Evolutionary conservation across 495 filamentous ascomycete genomes (phyloP).

Genomic region (Penicillium desertorum): DNA sequence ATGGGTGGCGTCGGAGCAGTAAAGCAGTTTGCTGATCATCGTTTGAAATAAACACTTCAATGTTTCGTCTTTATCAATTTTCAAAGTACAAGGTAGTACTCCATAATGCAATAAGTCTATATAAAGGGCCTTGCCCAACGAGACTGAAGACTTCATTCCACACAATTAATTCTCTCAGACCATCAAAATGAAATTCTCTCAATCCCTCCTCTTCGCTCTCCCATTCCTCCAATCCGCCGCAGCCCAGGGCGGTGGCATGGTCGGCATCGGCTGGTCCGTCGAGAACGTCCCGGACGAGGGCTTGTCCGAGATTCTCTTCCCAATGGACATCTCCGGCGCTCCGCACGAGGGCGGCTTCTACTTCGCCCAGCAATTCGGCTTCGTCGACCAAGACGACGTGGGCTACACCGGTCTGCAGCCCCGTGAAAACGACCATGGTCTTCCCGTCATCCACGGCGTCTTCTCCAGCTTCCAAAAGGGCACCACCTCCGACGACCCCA

Average conservation of each 20-base stretch:
- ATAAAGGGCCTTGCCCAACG: not conserved
- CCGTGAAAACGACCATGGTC: slow-evolving; percentile 12
- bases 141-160: slow-evolving; percentile 17
- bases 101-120: not conserved
- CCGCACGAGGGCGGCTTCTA: slow-evolving; percentile 28
- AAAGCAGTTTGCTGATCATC: slow-evolving; percentile 19
- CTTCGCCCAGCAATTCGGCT: slow-evolving; percentile 32
- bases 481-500: slow-evolving; percentile 18
- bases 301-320: slow-evolving; percentile 30
- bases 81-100: not conserved
- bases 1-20: not conserved
- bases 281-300: slow-evolving; percentile 15
- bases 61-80: slow-evolving; percentile 18
- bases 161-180: slow-evolving; percentile 6
- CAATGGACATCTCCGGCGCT: slow-evolving; percentile 28
- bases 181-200: slow-evolving; percentile 16
- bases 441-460: slow-evolving; percentile 28
- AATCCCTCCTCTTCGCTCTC: slow-evolving; percentile 1
- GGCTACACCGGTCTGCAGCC: slow-evolving; percentile 37
- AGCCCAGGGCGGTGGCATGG: slow-evolving; percentile 20
- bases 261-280: slow-evolving; percentile 16
- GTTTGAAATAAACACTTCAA: slow-evolving; percentile 4
- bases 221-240: slow-evolving; percentile 4
- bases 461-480: slow-evolving; percentile 34
- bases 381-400: slow-evolving; percentile 20